A percentile compares a stretch with the other conserved stretches of the same genome.
phyloP scores from a whole-genome alignment of 1,284 basidiomycete species.

The Fomitiporia mediterranea region DNA sequence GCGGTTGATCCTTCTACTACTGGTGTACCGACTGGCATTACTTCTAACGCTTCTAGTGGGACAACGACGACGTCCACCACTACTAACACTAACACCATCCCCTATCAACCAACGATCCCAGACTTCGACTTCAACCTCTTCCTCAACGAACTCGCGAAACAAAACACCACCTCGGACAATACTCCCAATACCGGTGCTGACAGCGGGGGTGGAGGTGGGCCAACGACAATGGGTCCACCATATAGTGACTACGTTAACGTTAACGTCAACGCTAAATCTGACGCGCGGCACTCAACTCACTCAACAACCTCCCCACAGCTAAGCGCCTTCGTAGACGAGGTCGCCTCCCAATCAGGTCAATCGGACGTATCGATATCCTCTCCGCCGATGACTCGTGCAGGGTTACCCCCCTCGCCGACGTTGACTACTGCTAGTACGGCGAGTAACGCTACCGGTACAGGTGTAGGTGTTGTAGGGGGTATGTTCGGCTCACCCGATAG shows the following conservation, averaged over 20 bases:
- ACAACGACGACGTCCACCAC: not conserved
- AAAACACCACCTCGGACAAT: constrained; percentile 2
- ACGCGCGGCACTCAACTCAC: too few species aligned
- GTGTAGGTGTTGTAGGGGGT: too few species aligned
- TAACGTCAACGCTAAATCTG: not conserved
- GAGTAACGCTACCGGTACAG: too few species aligned
- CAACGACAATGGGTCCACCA: not conserved
- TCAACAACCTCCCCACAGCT: constrained; percentile 20
- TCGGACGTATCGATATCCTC: constrained; percentile 22
- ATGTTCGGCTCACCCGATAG: too few species aligned
- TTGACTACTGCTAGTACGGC: too few species aligned
- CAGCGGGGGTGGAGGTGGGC: not conserved
- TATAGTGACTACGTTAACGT: not conserved
- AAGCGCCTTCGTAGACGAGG: constrained; percentile 35
- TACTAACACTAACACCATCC: not conserved
- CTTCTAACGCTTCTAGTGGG: not conserved
- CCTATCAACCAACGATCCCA: constrained; percentile 5
- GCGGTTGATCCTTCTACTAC: not conserved
- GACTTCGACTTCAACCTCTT: constrained; percentile 50
- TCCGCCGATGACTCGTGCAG: constrained; percentile 10
- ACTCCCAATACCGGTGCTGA: not conserved
- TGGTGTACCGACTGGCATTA: not conserved
- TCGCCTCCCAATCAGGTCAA: constrained; percentile 27
- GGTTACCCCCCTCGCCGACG: too few species aligned
- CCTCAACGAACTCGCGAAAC: constrained; percentile 33